A percentile compares a stretch with the other conserved stretches of the same genome.
phyloP scores from a whole-genome alignment of 768 basidiomycete genomes.

The Suillus tomentosus region DNA sequence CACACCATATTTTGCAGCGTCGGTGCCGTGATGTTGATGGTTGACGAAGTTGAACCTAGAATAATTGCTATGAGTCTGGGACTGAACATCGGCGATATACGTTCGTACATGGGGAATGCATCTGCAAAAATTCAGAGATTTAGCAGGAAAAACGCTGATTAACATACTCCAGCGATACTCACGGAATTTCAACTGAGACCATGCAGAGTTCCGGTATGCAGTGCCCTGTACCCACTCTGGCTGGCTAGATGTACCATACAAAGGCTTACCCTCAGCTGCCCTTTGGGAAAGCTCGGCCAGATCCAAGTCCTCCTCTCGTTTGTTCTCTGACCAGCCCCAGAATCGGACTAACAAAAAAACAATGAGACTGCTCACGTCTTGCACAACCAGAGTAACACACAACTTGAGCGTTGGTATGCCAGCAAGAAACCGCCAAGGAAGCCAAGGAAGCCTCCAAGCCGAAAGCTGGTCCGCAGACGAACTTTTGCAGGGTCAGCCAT shows the following conservation, averaged over 20 bases:
- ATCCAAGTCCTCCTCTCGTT: constrained; percentile 78
- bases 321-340: constrained; percentile 94
- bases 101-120: constrained; percentile 72
- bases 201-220: constrained; percentile 86
- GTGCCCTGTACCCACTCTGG: constrained; percentile 84
- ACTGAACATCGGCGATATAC: not conserved
- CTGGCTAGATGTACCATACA: constrained; percentile 85
- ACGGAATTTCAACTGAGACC: constrained; percentile 92
- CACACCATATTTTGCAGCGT: constrained; percentile 76
- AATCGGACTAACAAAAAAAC: constrained; percentile 67
- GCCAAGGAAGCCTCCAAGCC: constrained; percentile 74
- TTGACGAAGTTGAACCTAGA: constrained; percentile 95
- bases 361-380: constrained; percentile 9
- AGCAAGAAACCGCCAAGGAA: constrained; percentile 90
- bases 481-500: constrained; percentile 45
- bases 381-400: constrained; percentile 48
- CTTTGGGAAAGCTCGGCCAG: constrained; percentile 75
- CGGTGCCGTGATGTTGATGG: constrained; percentile 84
- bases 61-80: constrained; percentile 15
- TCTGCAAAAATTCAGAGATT: constrained; percentile 41
- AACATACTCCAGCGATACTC: constrained; percentile 33
- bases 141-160: constrained; percentile 5
- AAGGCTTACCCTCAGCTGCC: constrained; percentile 74
- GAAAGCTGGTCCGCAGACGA: constrained; percentile 41
- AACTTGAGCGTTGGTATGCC: constrained; percentile 87